Conservation (phyloP, 2,329 filamentous ascomycete genomes). For the Claviceps arundinis region DNA sequence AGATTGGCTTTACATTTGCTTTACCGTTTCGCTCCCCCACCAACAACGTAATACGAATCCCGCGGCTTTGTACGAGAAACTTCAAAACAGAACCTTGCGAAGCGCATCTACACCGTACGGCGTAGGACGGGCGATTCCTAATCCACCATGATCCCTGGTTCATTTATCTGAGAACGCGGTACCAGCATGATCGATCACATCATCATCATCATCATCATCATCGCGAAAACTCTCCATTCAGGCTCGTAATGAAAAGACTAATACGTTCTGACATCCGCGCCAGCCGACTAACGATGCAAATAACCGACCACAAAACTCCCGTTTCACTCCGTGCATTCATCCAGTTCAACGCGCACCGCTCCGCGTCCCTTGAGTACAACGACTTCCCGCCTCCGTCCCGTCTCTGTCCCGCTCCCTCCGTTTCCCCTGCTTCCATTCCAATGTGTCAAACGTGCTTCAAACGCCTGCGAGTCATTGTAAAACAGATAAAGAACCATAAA, state of each 20-base stretch:
- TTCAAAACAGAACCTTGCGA: too few species aligned
- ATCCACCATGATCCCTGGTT: too few species aligned
- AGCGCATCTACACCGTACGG: too few species aligned
- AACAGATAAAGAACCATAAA: neutral
- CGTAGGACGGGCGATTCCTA: too few species aligned
- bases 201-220: neutral
- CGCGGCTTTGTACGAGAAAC: too few species aligned
- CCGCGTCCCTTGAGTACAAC: too few species aligned
- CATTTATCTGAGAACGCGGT: neutral
- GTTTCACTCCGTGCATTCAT: neutral
- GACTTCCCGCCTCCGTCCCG: neutral
- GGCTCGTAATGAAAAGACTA: neutral
- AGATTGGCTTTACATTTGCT: too few species aligned
- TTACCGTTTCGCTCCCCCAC: too few species aligned
- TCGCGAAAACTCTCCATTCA: neutral
- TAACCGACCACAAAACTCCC: neutral
- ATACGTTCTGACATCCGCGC: neutral
- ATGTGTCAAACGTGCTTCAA: neutral
- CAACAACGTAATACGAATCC: too few species aligned
- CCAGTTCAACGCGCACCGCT: neutral
- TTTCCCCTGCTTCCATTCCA: slow-evolving; percentile 2
- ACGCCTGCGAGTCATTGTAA: neutral
- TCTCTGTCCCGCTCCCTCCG: neutral
- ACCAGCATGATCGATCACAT: too few species aligned
- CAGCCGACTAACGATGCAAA: slow-evolving; percentile 2